Base-by-base conservation (phyloP, 2,329 filamentous ascomycete species). In the Cercospora beticola region DNA sequence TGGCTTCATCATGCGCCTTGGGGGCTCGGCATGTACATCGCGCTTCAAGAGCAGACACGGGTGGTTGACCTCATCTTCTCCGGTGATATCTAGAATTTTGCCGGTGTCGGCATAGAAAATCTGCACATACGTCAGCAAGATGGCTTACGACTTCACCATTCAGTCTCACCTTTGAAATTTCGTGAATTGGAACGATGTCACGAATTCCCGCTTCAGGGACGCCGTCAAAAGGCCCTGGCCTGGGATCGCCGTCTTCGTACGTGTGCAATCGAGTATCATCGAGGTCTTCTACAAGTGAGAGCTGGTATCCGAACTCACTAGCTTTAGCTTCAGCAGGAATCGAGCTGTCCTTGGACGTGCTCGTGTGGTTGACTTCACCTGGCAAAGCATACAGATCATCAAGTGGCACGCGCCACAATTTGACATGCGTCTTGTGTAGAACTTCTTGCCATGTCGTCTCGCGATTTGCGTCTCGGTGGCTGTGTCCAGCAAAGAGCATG, bases 21-120 rank as follows among this genome's bases (percentile, higher is more conserved):
- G 89, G 0, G 88, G 86, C 10, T 87, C 81, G 16, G 90, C 89
- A 68, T 88, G 84, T 5, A 86, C 72, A 73, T 94, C 91, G 72
- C 92, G 83, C 78, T 93, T 94, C 52, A 95, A 78, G 0, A 95
- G 80, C 0, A 95, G 81, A 0, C 94, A 88, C 0, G 92, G 91
- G 68, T 89, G 92, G 75, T 90, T 92, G 2, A 86, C 86, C 72
- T 90, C 89, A 14, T 86, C 87, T 26, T 90, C 87, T 2, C 82
- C 85, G 14, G 89, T 89, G 65, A 97, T 93, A 70, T 97, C 97
- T 28, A 97, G 83, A 9, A 97, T 92, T 73, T 92, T 92, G 18
- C 93, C 93, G 0, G 92, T 96, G 73, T 97, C 92, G 0, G 93
- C 93, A 76, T 97, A 97, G 80, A 97, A 97, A 33, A 97, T 92